Evolutionary conservation across 2,329 filamentous ascomycete genomes (phyloP).

Genomic region (Scolecobasidium constrictum): DNA sequence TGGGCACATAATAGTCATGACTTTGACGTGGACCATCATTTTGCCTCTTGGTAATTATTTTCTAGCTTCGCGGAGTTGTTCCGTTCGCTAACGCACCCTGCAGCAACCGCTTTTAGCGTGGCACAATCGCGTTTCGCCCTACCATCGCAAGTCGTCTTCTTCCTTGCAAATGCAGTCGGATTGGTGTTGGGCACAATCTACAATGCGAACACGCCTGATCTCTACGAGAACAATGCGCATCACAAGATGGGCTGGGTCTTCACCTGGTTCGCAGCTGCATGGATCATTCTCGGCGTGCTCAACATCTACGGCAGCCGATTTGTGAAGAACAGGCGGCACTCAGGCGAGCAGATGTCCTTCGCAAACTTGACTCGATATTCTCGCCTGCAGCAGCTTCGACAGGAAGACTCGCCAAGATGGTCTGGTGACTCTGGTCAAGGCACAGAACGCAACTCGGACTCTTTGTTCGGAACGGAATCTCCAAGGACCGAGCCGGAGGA

Average conservation of each 20-base stretch:
- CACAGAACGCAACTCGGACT: constrained; percentile 57
- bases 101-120: constrained; percentile 79
- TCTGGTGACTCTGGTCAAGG: constrained; percentile 47
- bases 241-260: constrained; percentile 79
- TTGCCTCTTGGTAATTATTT: constrained; percentile 53
- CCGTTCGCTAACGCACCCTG: constrained; percentile 12
- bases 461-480: constrained; percentile 55
- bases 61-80: constrained; percentile 16
- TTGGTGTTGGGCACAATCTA: constrained; percentile 42
- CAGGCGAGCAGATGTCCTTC: constrained; percentile 19
- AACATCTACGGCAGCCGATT: constrained; percentile 46
- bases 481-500: constrained; percentile 41
- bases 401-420: constrained; percentile 18
- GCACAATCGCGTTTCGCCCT: constrained; percentile 67
- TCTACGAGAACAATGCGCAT: constrained; percentile 83
- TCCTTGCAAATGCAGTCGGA: constrained; percentile 29
- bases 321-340: constrained; percentile 13
- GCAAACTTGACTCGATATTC: constrained; percentile 30
- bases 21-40: constrained; percentile 59
- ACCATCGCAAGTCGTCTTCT: constrained; percentile 49
- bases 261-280: constrained; percentile 59
- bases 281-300: constrained; percentile 58
- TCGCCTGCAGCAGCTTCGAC: constrained; percentile 20
- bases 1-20: constrained; percentile 61
- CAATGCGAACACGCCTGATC: constrained; percentile 69